Evolutionary conservation across 305 asterid species (phyloP), one percentile per base, ranked within the genome.

Genomic region (Lippia alba): DNA sequence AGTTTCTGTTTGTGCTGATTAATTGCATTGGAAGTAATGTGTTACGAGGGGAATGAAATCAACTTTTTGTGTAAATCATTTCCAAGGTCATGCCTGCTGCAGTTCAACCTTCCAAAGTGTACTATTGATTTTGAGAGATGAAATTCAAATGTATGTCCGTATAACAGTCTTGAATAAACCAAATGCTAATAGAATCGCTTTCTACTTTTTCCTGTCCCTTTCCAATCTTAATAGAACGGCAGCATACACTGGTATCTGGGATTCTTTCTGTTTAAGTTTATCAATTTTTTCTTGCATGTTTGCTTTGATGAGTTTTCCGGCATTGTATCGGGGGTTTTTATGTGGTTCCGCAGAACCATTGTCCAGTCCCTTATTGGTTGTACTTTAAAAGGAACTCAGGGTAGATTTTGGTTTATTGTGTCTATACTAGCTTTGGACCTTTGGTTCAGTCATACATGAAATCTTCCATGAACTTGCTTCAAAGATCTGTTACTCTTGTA

Each of bases 401-500:
- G 45, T 40, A 39, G 56, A 30, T 49, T 63, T 24, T 24, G 48
- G 10, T 11, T 18, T 56, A 48, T 18, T 57, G 11, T 63, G 32
- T 24, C 9, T n/a, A 30, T 30, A 56, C 36, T 54, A 41, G 59
- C 65, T 50, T 49, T 58, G 8, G 40, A 58, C 30, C 30, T 24
- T 24, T 24, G 30, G 30, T 51, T 58, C 69, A 61, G 51, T 54
- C 39, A 8, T 50, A 12, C 12, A 6, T 64, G 32, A 24, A 14
- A 33, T 75, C 36, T 51, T 59, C 61, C 61, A 24, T 65, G 40
- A 30, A 46, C 61, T 73, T 36, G 41, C 55, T 40, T 39, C 9
- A 36, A 78, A 58, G 12, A 55, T 49, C 49, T 60, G 79, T 10
- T 48, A 18, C 68, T 70, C 67, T 80, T 81, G 88, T 89, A 89